Percentiles rank a stretch among this genome's conserved stretches.
Evolutionary conservation across 345 rosid species (phyloP).

Genomic region (Eucalyptus viminalis): DNA sequence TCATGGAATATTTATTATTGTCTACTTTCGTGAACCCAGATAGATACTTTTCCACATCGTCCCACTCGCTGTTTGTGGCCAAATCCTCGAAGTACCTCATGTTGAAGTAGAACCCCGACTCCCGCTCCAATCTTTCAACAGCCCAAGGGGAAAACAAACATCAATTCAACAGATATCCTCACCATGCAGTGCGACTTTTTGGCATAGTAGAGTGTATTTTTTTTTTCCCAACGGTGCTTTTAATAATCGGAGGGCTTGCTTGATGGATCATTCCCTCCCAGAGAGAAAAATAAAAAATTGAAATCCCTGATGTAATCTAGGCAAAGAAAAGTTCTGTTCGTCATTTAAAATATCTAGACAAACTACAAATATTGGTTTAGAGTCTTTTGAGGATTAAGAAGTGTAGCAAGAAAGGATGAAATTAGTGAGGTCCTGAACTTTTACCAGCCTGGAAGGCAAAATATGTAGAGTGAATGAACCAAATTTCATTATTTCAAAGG

Average conservation of each 20-base stretch:
- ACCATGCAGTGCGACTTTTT: neutral
- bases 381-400: neutral
- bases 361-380: neutral
- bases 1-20: constrained; percentile 82
- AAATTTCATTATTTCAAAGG: neutral
- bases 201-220: neutral
- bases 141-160: neutral
- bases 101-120: constrained; percentile 78
- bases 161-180: neutral
- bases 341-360: neutral
- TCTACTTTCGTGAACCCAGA: constrained; percentile 75
- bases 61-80: constrained; percentile 88
- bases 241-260: neutral
- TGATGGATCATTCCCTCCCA: neutral
- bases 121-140: constrained; percentile 71
- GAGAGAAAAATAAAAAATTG: neutral
- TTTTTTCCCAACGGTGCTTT: neutral
- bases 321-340: neutral
- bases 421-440: neutral
- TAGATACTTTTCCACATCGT: constrained; percentile 73
- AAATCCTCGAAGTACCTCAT: constrained; percentile 72
- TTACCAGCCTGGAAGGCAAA: rapidly evolving
- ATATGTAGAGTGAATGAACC: neutral
- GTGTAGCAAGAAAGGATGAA: neutral
- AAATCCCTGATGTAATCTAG: neutral